Evolutionary conservation across 306 rosid genomes (phyloP), one percentile per base, ranked within the genome.

Genomic region (Cyclanthera cordifolia): DNA sequence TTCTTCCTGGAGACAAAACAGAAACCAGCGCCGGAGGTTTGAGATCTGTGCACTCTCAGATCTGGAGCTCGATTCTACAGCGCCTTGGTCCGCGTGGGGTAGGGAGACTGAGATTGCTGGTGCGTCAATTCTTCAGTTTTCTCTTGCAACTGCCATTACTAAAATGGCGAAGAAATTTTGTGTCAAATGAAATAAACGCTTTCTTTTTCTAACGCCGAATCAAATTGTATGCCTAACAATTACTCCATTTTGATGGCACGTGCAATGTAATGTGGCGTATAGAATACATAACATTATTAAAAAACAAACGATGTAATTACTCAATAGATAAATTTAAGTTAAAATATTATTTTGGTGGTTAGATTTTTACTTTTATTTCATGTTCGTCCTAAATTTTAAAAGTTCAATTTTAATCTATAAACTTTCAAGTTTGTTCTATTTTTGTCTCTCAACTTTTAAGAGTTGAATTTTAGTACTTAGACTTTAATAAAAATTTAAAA

Each of bases 121-220:
- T 53, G 79, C 72, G 69, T 79, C 71, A 82, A 79, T 76, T 74
- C 72, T 75, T 74, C 79, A 72, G 80, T 79, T 79, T 79, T 63
- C 50, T 28, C 60, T 69, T 46, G 63, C 81, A 79, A 78, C 86
- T 79, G 89, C 83, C 64, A 55, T 54, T 71, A 28, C 41, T 34
- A 34, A 48, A 16, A 9, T 8, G 41, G 41, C 37, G 30, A 41
- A 64, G 21, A 8, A 41, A 0, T 12, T 0, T 2, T 64, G 43
- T 41, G 51, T 23, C 10, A 34, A 34, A 34, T 61, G 51, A 63
- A 43, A 41, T 39, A 21, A 64, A 64, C 16, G 28, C 17, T 34
- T 34, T 32, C 5, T 34, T 34, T 34, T 5, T 6, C 10, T 21
- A 64, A 64, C 70, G 53, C 21, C 70, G 34, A 61, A 61, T 39